Base-by-base conservation (phyloP, 2,329 filamentous ascomycete species). In the Fusarium sp. region DNA sequence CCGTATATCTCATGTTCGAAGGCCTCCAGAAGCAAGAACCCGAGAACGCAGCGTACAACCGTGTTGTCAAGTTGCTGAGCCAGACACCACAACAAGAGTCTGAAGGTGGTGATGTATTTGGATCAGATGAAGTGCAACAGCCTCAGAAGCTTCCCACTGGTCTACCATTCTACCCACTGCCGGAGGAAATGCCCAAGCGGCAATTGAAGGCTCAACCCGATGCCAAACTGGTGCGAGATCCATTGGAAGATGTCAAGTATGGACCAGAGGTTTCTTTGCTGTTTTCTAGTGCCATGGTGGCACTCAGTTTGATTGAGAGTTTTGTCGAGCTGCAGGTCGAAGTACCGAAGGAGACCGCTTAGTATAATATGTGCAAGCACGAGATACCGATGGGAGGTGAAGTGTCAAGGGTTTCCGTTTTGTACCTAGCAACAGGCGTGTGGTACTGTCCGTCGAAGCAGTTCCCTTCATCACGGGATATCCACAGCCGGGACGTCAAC, bases 1-100 rank as follows among this genome's bases (percentile, higher is more conserved):
- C 66, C 2, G 34, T 48, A 1, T 69, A 69, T 4, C 25, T 69
- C 4, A 69, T 69, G 66, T 66, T 69, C 2, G 37, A 69, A 1
- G 66, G 66, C 1, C 67, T 69, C 1, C 27, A 28, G 21, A 69
- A 3, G 30, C 65, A 1, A 4, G 51, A 54, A 2, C 50, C 50
- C 3, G 5, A 53, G 0, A 68, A 25, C 23, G 6, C 23, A 7
- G 23, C 23, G 8, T 25, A 25, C 7, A 25, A 25, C 23, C 23
- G 23, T 25, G 23, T 25, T 25, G 23, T 25, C 23, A 25, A 25
- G 23, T 25, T 25, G 1, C 23, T 25, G 23, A 25, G 23, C 7
- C 23, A 25, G 23, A 1, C 23, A 25, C 1, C 23, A 25, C 23
- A 25, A 7, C 23, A 25, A 25, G 23, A 25, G 7, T 9, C 49